Conservation (phyloP, 2,329 filamentous ascomycete species). For the Aschersonia sp. region DNA sequence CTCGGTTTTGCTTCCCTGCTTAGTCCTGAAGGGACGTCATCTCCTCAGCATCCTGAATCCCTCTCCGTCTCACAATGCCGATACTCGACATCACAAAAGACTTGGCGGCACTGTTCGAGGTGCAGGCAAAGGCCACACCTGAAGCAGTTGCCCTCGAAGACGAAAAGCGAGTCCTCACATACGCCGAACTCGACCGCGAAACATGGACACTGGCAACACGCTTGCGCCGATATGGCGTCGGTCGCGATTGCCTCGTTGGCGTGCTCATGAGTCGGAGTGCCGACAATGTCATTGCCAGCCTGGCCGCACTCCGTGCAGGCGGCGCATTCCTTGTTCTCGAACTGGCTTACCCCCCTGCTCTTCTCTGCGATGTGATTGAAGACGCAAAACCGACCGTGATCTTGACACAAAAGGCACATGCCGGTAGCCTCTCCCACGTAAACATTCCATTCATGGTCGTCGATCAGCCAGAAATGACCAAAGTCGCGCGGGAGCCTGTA, state of each 20-base stretch:
- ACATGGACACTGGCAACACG: conserved; percentile 49
- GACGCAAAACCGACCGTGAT: conserved; percentile 60
- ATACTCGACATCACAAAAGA: conserved; percentile 59
- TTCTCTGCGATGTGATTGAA: conserved; percentile 62
- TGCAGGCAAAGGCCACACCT: conserved; percentile 55
- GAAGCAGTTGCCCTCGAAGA: conserved; percentile 60
- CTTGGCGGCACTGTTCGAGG: conserved; percentile 53
- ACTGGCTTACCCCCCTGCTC: conserved; percentile 59
- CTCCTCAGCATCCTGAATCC: background rate
- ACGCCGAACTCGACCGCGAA: conserved; percentile 54
- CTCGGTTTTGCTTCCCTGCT: background rate
- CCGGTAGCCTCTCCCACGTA: conserved; percentile 44
- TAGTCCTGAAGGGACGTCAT: background rate
- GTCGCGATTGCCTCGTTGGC: conserved; percentile 59
- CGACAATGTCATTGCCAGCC: conserved; percentile 64
- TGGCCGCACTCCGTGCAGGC: conserved; percentile 64
- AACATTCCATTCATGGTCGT: conserved; percentile 49
- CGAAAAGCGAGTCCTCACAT: conserved; percentile 51
- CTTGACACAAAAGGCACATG: conserved; percentile 51
- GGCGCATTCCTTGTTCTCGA: conserved; percentile 72
- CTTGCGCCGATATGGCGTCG: conserved; percentile 52
- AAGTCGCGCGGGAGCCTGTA: conserved; percentile 9
- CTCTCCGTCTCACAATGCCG: conserved; percentile 30
- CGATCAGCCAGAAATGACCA: conserved; percentile 27
- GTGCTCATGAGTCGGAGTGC: conserved; percentile 62